phyloP scores from a whole-genome alignment of 2,329 filamentous ascomycete genomes.

The Fusarium pininemorale region DNA sequence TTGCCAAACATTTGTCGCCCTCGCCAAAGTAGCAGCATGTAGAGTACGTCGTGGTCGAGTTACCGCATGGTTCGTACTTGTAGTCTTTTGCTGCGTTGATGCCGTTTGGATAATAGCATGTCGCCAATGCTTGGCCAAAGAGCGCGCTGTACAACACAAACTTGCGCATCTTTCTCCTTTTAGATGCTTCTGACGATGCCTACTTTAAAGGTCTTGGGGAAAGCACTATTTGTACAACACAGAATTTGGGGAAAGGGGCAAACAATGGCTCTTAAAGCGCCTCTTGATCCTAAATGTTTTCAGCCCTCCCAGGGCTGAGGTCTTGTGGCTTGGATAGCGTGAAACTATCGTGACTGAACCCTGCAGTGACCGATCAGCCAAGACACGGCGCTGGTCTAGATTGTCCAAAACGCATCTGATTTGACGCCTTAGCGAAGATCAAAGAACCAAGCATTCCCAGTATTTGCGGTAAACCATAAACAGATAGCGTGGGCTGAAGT shows the following conservation, averaged over 20 bases:
- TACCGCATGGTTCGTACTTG: conserved; percentile 33
- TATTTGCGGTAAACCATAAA: not conserved
- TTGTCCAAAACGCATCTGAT: not conserved
- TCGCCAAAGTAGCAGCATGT: conserved; percentile 39
- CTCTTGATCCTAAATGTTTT: not conserved
- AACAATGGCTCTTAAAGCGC: not conserved
- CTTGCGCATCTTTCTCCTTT: not conserved
- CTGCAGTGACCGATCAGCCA: not conserved
- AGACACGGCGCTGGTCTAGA: conserved; percentile 17
- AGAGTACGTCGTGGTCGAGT: conserved; percentile 22
- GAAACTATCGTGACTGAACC: conserved; percentile 45
- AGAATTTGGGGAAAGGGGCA: not conserved
- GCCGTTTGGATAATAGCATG: conserved; percentile 37
- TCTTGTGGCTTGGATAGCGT: conserved; percentile 32
- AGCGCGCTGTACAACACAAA: not conserved
- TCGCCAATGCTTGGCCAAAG: not conserved
- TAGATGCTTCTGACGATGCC: not conserved
- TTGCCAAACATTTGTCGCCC: conserved; percentile 32
- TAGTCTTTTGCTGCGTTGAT: conserved; percentile 33
- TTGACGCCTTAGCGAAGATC: not conserved
- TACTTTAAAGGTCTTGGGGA: not conserved
- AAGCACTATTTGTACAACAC: too few relatives aligned
- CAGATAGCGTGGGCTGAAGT: not conserved
- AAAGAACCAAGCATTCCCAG: not conserved
- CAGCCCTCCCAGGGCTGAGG: conserved; percentile 19